Conservation (phyloP, 257 asterid genomes). For the Solanum neorickii region DNA sequence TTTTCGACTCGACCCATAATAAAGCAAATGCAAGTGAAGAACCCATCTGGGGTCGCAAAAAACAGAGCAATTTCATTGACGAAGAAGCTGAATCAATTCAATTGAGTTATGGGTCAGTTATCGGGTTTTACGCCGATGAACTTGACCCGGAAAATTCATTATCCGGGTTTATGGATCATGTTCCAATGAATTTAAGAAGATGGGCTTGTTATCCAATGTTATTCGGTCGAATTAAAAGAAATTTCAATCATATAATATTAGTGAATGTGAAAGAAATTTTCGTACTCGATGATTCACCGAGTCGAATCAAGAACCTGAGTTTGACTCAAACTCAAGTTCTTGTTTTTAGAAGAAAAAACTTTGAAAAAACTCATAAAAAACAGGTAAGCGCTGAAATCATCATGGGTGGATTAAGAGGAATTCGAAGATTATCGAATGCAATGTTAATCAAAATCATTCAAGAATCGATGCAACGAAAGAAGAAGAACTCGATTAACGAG, state of each 20-base stretch:
- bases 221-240: constrained; percentile 57
- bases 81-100: constrained; percentile 37
- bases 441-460: constrained; percentile 59
- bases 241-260: constrained; percentile 47
- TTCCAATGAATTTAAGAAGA: constrained; percentile 60
- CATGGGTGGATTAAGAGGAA: constrained; percentile 67
- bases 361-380: constrained; percentile 12
- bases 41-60: constrained; percentile 59
- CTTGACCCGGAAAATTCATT: constrained; percentile 81
- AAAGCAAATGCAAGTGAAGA: constrained; percentile 44
- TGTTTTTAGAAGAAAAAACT: background rate
- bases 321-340: constrained; percentile 36
- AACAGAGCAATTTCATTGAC: background rate
- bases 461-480: constrained; percentile 40
- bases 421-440: constrained; percentile 52
- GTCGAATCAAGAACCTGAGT: constrained; percentile 39
- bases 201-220: constrained; percentile 93
- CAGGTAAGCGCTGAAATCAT: constrained; percentile 39
- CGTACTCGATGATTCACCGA: constrained; percentile 53
- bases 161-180: constrained; percentile 67
- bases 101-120: constrained; percentile 70
- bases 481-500: constrained; percentile 56
- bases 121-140: constrained; percentile 59
- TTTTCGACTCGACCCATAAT: constrained; percentile 34
- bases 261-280: constrained; percentile 51